Evolutionary conservation across 192 early-diverging fungal genomes (phyloP).

Genomic region (Cetraspora pellucida): DNA sequence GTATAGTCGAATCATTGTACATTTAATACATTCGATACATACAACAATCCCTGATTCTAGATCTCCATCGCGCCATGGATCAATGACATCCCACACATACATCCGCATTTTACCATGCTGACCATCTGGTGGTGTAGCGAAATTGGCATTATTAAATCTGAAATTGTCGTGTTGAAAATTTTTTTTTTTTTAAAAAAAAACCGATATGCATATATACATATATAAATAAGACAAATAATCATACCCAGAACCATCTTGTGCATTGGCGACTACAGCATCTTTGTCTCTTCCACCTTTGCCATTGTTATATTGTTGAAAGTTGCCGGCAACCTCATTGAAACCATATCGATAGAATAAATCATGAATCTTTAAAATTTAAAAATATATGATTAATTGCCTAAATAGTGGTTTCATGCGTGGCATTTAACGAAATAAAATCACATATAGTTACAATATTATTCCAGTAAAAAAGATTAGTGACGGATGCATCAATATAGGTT

Average conservation of each 20-base stretch:
- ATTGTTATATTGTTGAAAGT: constrained; percentile 92
- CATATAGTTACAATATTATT: constrained; percentile 63
- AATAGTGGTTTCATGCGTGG: not conserved
- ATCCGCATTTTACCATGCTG: constrained; percentile 90
- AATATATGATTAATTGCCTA: not conserved
- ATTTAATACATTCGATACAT: constrained; percentile 10
- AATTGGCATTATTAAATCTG: constrained; percentile 87
- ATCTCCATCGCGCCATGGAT: constrained; percentile 80
- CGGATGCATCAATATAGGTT: constrained; percentile 74
- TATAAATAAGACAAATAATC: not conserved
- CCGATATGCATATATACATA: not conserved
- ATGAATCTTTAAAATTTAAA: constrained; percentile 62
- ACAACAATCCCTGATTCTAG: constrained; percentile 86
- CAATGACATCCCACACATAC: constrained; percentile 86
- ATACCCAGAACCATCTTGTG: constrained; percentile 85
- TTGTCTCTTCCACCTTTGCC: constrained; percentile 73
- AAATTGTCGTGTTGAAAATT: not conserved
- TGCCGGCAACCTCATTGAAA: constrained; percentile 88
- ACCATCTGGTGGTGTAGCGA: constrained; percentile 95
- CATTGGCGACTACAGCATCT: constrained; percentile 90
- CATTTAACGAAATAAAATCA: not conserved
- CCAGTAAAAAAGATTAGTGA: constrained; percentile 91
- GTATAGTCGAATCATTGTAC: not conserved
- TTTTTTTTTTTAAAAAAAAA: not conserved
- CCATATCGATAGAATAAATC: constrained; percentile 90